phyloP scores from a whole-genome alignment of 2,329 filamentous ascomycete genomes.

The Ilyonectria robusta region DNA sequence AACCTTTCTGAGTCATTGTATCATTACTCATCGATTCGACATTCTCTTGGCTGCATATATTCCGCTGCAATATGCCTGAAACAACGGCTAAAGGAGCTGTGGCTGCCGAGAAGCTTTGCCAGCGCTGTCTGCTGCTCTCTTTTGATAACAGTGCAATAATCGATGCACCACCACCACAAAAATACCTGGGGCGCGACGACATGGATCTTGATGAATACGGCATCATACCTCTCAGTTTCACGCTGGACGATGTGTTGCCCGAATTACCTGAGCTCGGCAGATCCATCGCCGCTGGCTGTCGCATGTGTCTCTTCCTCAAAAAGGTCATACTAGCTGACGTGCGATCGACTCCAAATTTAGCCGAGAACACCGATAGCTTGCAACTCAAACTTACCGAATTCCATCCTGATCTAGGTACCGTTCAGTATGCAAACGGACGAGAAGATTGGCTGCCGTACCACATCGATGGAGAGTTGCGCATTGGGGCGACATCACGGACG shows the following conservation, averaged over 20 bases:
- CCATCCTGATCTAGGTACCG: not conserved
- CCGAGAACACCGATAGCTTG: no score
- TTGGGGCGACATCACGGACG: not conserved
- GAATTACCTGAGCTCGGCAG: not conserved
- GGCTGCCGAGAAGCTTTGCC: not conserved
- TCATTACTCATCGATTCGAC: no score
- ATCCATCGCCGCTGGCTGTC: slow-evolving; percentile 1
- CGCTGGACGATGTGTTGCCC: not conserved
- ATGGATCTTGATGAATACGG: not conserved
- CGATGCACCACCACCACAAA: not conserved
- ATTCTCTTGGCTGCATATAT: no score
- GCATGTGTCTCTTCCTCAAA: slow-evolving; percentile 6
- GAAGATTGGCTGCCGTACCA: not conserved
- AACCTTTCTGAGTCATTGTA: no score
- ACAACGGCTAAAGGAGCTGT: no score
- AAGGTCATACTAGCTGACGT: not conserved
- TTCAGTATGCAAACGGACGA: not conserved
- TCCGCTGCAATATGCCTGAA: no score
- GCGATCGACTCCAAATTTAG: not conserved
- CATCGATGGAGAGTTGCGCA: not conserved
- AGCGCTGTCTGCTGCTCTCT: not conserved
- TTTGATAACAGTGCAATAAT: not conserved
- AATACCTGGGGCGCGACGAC: not conserved
- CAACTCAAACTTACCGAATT: not conserved
- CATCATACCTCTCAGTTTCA: not conserved